A percentile compares a stretch with the other conserved stretches of the same genome.
Evolutionary conservation across 169 alveolate species (phyloP).

Genomic region (Plasmodium sp.): DNA sequence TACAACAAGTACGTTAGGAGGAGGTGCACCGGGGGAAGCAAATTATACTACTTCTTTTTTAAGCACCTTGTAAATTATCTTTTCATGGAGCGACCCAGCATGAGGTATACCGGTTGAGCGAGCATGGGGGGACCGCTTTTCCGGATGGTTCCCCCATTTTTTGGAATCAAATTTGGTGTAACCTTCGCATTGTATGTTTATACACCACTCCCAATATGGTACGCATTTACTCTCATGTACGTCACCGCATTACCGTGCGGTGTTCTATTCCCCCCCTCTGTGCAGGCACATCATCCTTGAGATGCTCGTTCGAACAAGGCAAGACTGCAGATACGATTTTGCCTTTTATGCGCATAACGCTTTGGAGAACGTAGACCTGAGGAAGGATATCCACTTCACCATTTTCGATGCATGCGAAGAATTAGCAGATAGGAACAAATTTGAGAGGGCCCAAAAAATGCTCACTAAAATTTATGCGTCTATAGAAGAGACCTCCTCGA

Average conservation of each 20-base stretch:
- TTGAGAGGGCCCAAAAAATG: conserved; percentile 27
- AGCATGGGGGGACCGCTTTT: background rate
- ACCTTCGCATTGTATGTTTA: too few species aligned
- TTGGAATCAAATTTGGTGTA: background rate
- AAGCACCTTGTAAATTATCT: conserved; percentile 31
- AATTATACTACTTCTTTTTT: conserved; percentile 24
- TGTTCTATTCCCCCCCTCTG: background rate
- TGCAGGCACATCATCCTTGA: conserved; percentile 24
- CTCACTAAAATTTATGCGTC: conserved; percentile 2
- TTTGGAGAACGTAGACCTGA: background rate
- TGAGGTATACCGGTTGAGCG: background rate
- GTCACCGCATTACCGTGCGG: background rate
- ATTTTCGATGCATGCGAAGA: conserved; percentile 40
- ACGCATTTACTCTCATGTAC: background rate
- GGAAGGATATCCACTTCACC: background rate
- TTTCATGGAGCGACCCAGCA: conserved; percentile 6
- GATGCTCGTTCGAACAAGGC: conserved; percentile 15
- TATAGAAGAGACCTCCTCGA: background rate
- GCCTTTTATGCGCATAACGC: conserved; percentile 15
- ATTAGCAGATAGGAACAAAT: conserved; percentile 24
- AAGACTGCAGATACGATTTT: conserved; percentile 34
- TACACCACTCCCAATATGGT: background rate
- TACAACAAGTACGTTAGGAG: conserved; percentile 30
- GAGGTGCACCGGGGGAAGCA: background rate
- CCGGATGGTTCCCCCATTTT: background rate